Evolutionary conservation across 352 stramenopile species (phyloP), one percentile per base, ranked within the genome.

Genomic region (Phytopythium chamaehyphon): DNA sequence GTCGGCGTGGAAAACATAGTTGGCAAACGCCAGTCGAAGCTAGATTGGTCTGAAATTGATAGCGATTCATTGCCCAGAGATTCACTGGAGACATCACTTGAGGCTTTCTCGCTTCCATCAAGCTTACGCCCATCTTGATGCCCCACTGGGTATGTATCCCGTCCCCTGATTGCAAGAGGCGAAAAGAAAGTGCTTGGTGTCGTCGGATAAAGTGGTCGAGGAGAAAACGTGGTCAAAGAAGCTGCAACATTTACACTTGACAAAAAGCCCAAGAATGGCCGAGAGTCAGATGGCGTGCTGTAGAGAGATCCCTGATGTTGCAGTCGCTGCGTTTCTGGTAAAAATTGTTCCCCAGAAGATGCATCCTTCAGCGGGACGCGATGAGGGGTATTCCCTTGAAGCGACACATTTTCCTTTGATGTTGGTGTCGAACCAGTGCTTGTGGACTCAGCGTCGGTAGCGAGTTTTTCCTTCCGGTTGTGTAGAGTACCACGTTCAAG

Each of bases 1-100:
- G 76, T 78, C 52, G 87, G 76, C 15, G 83, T 83, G 0, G 76
- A 86, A 44, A 93, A 88, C 12, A 90, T 60, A 8, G 83, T 86
- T 3, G 79, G 83, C 16, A 93, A 54, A 23, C 85, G 86, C 80
- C 80, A 90, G 35, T 89, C 78, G 35, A 83, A 86, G 36, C 66
- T 83, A n/a, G 72, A 71, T 19, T 62, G 48, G 2, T 83, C 70
- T 9, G 68, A 59, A 31, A 51, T 40, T 33, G 48, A 47, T 8
- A 53, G 53, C 11, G 38, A 44, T 37, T 73, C 58, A 36, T 58
- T 37, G 23, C 43, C 43, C 18, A 38, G 43, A 21, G 43, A 38
- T n/a, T 48, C 43, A 28, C 43, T 48, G 4, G 43, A 48, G 12
- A 9, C 43, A 21, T 48, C 43, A 28, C 43, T 48, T 3, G 35